Conservation (phyloP, 1,284 basidiomycete species). For the Leccinum fallax region DNA sequence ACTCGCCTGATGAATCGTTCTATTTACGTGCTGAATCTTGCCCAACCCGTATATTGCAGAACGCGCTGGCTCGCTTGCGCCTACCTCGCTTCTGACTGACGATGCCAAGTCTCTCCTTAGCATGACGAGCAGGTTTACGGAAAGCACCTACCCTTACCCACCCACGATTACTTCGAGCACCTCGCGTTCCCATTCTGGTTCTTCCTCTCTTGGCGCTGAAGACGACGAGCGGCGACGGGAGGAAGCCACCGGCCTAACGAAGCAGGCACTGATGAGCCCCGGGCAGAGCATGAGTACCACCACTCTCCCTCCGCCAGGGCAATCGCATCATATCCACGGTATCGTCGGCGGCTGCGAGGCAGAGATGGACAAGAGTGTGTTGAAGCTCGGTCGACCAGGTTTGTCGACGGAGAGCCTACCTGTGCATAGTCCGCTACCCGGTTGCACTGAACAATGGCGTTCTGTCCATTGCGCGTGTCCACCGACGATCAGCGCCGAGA, state of each 20-base stretch:
- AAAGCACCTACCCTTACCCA: constrained; percentile 33
- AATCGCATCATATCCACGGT: constrained; percentile 4
- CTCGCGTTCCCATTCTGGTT: constrained; percentile 24
- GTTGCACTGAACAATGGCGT: constrained; percentile 1
- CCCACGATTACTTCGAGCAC: constrained; percentile 27
- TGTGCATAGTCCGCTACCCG: constrained; percentile 4
- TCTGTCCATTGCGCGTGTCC: constrained; percentile 1
- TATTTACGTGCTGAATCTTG: constrained; percentile 16
- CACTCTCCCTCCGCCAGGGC: constrained; percentile 26
- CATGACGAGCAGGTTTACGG: constrained; percentile 33
- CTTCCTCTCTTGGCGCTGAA: constrained; percentile 25
- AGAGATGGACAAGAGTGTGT: constrained; percentile 35
- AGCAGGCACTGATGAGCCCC: constrained; percentile 27
- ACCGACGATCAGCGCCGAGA: constrained; percentile 5
- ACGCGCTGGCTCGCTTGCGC: constrained; percentile 16
- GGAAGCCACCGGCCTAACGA: constrained; percentile 23
- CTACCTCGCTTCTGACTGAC: constrained; percentile 26
- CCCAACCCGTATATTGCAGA: constrained; percentile 15
- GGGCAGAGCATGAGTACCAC: constrained; percentile 21
- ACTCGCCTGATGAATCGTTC: neutral
- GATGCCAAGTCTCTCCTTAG: constrained; percentile 35
- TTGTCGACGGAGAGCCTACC: constrained; percentile 37
- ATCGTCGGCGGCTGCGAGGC: constrained; percentile 4
- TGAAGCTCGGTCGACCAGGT: constrained; percentile 32
- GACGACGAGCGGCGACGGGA: constrained; percentile 29